Conservation (phyloP, 2,329 filamentous ascomycete genomes). For the Aspergillus ochraceus region DNA sequence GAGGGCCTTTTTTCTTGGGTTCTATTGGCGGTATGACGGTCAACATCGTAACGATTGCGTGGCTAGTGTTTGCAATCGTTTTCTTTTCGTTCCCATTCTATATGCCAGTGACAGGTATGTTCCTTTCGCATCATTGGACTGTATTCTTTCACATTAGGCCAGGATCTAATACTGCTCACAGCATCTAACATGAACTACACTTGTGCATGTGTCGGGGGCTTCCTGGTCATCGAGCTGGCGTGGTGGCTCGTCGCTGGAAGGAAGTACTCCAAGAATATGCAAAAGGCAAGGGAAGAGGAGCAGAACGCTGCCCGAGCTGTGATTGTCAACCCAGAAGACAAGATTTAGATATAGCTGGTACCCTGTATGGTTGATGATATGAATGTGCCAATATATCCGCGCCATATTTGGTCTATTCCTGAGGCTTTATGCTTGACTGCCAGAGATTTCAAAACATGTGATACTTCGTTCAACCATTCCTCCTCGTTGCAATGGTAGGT, state of each 20-base stretch:
- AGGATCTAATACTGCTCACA: neutral
- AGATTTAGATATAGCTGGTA: neutral
- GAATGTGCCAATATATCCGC: neutral
- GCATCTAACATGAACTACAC: conserved; percentile 52
- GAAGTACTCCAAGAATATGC: conserved; percentile 41
- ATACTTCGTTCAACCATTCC: too few species aligned
- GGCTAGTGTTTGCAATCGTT: conserved; percentile 52
- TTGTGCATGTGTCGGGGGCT: conserved; percentile 47
- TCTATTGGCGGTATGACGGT: conserved; percentile 41
- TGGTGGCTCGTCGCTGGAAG: conserved; percentile 49
- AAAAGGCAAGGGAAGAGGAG: conserved; percentile 60
- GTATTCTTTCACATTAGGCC: neutral
- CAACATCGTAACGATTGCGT: conserved; percentile 48
- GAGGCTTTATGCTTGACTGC: neutral
- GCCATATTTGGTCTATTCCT: neutral
- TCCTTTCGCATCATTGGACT: neutral
- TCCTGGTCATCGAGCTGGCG: conserved; percentile 36
- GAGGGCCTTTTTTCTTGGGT: conserved; percentile 49
- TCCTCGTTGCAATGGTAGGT: too few species aligned
- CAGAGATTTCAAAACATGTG: too few species aligned
- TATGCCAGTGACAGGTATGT: conserved; percentile 35
- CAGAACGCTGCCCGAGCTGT: conserved; percentile 12
- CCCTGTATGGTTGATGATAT: neutral
- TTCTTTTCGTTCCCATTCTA: conserved; percentile 49
- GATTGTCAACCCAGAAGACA: conserved; percentile 12